Evolutionary conservation across 169 alveolate genomes (phyloP).

Genomic region (Fabrea salina): DNA sequence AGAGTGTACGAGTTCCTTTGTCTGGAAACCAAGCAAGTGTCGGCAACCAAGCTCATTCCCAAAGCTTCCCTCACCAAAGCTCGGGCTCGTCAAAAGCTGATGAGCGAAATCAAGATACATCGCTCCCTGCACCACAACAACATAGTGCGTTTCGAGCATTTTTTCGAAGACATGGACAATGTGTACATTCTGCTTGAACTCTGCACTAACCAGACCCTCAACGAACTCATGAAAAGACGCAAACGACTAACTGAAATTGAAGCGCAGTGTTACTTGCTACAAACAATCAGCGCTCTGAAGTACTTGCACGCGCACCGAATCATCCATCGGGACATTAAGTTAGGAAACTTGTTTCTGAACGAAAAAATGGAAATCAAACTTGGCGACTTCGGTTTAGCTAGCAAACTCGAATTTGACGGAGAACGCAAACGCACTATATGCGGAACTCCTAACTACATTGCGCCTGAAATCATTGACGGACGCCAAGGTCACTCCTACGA

Average conservation of each 20-base stretch:
- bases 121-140: constrained; percentile 64
- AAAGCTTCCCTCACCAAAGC: constrained; percentile 67
- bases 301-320: constrained; percentile 78
- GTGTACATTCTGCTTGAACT: constrained; percentile 83
- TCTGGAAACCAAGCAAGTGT: constrained; percentile 51
- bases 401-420: constrained; percentile 77
- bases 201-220: constrained; percentile 75
- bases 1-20: constrained; percentile 61
- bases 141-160: constrained; percentile 77
- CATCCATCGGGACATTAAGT: constrained; percentile 81
- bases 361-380: constrained; percentile 76
- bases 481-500: constrained; percentile 63
- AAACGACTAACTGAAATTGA: constrained; percentile 65
- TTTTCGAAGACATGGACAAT: constrained; percentile 79
- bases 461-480: constrained; percentile 80
- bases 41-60: constrained; percentile 76
- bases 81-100: constrained; percentile 71
- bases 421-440: constrained; percentile 77
- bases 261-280: constrained; percentile 68
- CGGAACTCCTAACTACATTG: constrained; percentile 84
- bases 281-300: constrained; percentile 70
- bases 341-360: constrained; percentile 78
- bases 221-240: constrained; percentile 66
- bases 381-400: constrained; percentile 84
- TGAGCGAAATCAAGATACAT: constrained; percentile 73